These are phyloP conservation scores for Claviceps fusiformis DNA, from an alignment of 2,329 filamentous ascomycete genomes.

Conservation along the genomic window DNA sequence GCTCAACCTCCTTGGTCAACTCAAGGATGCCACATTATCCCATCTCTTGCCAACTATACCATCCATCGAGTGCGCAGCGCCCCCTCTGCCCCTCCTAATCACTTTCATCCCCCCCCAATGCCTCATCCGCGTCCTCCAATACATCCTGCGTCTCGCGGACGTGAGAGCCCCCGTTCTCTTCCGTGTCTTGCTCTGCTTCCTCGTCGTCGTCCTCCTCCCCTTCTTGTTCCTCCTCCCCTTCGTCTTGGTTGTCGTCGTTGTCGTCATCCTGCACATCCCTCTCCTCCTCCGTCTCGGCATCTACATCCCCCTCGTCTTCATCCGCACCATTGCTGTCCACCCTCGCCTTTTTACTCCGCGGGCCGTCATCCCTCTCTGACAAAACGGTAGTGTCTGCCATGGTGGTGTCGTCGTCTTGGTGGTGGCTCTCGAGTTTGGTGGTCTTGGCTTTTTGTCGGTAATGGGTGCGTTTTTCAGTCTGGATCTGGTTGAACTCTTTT, in stretches of 20 bases:
- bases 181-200: conserved; percentile 25
- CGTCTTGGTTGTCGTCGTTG: conserved; percentile 28
- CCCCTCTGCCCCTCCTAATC: conserved; percentile 26
- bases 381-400: conserved; percentile 23
- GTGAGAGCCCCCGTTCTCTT: conserved; percentile 25
- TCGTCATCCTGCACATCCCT: conserved; percentile 31
- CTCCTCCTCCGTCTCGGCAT: conserved; percentile 12
- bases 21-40: no score
- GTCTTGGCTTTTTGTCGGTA: conserved; percentile 59
- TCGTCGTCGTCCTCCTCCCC: conserved; percentile 33
- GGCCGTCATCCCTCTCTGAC: conserved; percentile 18
- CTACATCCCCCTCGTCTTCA: conserved; percentile 16
- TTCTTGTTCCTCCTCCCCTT: conserved; percentile 29
- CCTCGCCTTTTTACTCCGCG: conserved; percentile 31
- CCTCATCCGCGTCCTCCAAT: conserved; percentile 45
- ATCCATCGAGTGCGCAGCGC: neutral
- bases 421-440: conserved; percentile 25
- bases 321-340: conserved; percentile 11
- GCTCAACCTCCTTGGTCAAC: no score
- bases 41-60: neutral
- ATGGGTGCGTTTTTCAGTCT: conserved; percentile 60
- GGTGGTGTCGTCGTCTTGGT: conserved; percentile 18
- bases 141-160: conserved; percentile 38
- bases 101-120: conserved; percentile 47
- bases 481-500: conserved; percentile 59